Base-by-base conservation (phyloP, 176 grass and related monocot genomes). In the Avena insularis region DNA sequence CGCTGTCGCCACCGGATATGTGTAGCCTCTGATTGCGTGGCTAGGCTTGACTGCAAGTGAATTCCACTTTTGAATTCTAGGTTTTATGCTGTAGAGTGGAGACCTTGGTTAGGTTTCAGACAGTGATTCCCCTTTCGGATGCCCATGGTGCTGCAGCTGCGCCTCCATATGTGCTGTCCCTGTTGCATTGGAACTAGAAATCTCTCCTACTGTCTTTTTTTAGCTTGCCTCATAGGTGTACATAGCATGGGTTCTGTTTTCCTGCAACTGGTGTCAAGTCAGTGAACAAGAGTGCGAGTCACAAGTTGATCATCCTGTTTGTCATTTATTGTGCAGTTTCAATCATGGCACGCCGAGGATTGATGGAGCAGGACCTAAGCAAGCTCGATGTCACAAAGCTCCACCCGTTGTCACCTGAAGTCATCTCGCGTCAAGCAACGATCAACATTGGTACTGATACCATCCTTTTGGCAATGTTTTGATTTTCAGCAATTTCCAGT, bases 341-440 rank as follows among this genome's bases (percentile, higher is more conserved):
- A 77, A 77, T 56, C 50, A 77, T 77, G 75, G 75, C 75, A 31
- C 75, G 50, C 35, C 94, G 94, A 75, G 95, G 95, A 82, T 88
- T 98, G 56, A 98, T 98, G 95, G 95, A 98, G 68, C 93, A 98
- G 86, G 93, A 95, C 45, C 73, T 98, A 20, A 98, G 91, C 82
- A 98, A 95, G 81, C 93, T 98, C 61, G 95, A 98, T 6, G 88
- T 98, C 5, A 91, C 89, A 7, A 93, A 95, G 81, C 93, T 95
- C 15, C 90, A 93, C 75, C 91, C 95, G 4, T 6, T 93, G 60
- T 98, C 95, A 3, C 95, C 95, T 45, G 93, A 98, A 78, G 91
- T 98, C 79, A 98, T 98, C 47, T 93, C 95, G 72, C 88, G 91
- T 57, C 95, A 98, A 78, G 95, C 91, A 5, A 95, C 95, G 0